Evolutionary conservation across 1,284 basidiomycete genomes (phyloP), one percentile per base, ranked within the genome.

Genomic region (Pterula multifida): DNA sequence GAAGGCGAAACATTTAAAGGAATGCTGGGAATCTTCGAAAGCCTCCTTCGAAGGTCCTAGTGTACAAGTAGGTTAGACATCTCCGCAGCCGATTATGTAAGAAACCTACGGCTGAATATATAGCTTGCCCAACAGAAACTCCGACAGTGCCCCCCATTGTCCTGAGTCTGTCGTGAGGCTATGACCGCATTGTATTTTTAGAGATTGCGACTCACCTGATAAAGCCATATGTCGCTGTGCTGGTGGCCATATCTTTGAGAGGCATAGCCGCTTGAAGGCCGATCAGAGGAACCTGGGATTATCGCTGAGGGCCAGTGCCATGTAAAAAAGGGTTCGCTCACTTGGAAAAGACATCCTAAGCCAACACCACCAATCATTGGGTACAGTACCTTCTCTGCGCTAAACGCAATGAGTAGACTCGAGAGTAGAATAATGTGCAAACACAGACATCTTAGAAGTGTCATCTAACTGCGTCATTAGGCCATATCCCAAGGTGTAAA

Each of bases 221-320:
- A 58, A 90, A 81, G n/a, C 78, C 76, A 58, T 81, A 85, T 0
- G 79, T 78, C 1, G 74, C 68, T 0, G 87, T 87, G 52, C 76
- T 79, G 0, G 86, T 87, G 1, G 85, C 82, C 84, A 89, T 85
- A 56, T 89, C 85, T 56, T 79, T 81, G 22, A 85, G 57, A 0
- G 87, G 87, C 84, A 90, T 89, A 0, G 85, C 81, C 1, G 85
- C 84, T 65, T 89, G 86, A 12, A 89, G 63, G 19, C 71, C 81
- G 52, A 88, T 79, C 9, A 87, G 63, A 0, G 84, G 84, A 3
- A 70, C 72, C 78, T 80, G 55, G 47, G n/a, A 9, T 21, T 36
- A 15, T 19, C 24, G 44, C 39, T 42, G 21, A 52, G 19, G n/a
- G 35, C 23, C 19, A 23, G 3, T 13, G 45, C 22, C 26, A 25